Evolutionary conservation across 768 basidiomycete species (phyloP), one percentile per base, ranked within the genome.

Genomic region (Terana coerulea): DNA sequence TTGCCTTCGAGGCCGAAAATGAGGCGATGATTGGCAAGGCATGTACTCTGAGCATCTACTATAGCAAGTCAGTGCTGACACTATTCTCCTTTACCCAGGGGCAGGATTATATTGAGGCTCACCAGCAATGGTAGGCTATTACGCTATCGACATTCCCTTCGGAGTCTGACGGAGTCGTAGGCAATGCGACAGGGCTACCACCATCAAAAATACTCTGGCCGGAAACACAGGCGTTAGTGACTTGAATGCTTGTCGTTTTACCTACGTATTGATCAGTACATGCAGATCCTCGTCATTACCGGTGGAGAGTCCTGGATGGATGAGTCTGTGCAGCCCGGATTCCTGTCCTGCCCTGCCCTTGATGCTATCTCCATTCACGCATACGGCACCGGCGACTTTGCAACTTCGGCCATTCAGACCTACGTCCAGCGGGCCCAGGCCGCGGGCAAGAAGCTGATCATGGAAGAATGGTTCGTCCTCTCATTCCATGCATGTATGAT

Each of bases 361-460:
- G 69, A 70, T 53, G 67, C 67, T 4, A 60, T 71, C 44, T 64
- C 70, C 28, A 68, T 73, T 45, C 71, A 74, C 42, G 69, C 69
- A 21, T 72, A 73, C 58, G 68, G 59, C 22, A 42, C 48, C 28
- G 67, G 65, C 28, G 66, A 70, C 57, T 62, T 62, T 44, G 51
- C 45, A 47, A 64, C 61, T 3, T 55, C 59, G 21, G 49, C 53
- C 12, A 54, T 64, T 37, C 39, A 59, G 54, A 51, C 53, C 3
- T 64, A 65, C n/a, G 61, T 71, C 31, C 56, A 59, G 28, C 64
- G 66, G 39, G 70, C 69, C 0, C 53, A 67, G 48, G 47, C 58
- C 6, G 67, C 69, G 1, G 69, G 69, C 2, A 73, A 71, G 64
- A 68, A 65, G 51, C 60, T 72, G 12, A 53, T 73, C 49, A 50